Conservation (phyloP, 768 basidiomycete species). For the Hericium coralloides region DNA sequence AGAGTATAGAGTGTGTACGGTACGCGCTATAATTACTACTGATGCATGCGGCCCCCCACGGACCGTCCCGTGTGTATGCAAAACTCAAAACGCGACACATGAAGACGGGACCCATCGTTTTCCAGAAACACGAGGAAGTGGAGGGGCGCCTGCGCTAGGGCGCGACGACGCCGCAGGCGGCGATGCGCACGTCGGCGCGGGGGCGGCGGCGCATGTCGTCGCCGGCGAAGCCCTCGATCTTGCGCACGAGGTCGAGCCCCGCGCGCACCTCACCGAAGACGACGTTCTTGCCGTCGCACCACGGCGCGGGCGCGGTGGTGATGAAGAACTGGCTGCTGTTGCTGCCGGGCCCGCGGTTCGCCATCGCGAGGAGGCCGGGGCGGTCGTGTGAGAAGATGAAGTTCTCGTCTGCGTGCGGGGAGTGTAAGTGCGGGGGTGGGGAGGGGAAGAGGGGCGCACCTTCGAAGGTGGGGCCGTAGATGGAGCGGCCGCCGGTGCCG, state of each 20-base stretch:
- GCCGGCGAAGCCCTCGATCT: conserved; percentile 35
- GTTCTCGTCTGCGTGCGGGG: conserved; percentile 47
- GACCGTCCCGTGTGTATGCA: no score
- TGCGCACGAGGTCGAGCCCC: conserved; percentile 56
- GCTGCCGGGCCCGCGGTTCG: conserved; percentile 77
- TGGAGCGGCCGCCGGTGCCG: conserved; percentile 78
- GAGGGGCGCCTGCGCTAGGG: no score
- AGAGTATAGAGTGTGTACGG: no score
- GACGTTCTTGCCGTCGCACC: conserved; percentile 61
- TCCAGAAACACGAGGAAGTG: no score
- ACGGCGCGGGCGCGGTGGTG: conserved; percentile 62
- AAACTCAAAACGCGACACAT: no score
- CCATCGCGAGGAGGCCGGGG: conserved; percentile 73
- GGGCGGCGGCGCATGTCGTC: conserved; percentile 11
- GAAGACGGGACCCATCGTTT: no score
- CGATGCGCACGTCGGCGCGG: conserved; percentile 10
- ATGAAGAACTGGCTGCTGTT: conserved; percentile 85
- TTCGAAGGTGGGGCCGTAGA: conserved; percentile 74
- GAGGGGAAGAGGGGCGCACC: conserved; percentile 28
- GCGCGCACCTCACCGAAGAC: conserved; percentile 65
- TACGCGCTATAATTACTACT: conserved; percentile 2
- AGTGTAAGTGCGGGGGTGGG: neutral
- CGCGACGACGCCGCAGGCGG: conserved; percentile 8
- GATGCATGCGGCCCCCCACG: no score
- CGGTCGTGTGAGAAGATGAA: conserved; percentile 55